Percentiles rank a stretch among this genome's conserved stretches.
These are phyloP conservation scores for Fusarium heterosporum DNA, from an alignment of 2,329 filamentous ascomycete genomes.

Conservation along the genomic window DNA sequence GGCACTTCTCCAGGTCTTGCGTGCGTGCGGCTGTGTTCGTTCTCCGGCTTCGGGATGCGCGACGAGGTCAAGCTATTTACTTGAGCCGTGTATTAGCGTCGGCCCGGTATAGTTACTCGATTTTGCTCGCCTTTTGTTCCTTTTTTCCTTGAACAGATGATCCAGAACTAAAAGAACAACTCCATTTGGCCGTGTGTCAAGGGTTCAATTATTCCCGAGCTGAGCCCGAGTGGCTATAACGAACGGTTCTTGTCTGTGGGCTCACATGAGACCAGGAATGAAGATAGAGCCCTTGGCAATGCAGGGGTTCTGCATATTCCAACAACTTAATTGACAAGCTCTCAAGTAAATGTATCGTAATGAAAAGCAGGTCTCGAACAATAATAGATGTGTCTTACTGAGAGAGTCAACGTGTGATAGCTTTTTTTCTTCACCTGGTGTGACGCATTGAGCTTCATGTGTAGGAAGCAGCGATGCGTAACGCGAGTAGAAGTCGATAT, in stretches of 20 bases:
- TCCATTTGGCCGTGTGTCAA: constrained; percentile 34
- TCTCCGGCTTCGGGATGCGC: constrained; percentile 35
- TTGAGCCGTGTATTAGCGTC: constrained; percentile 16
- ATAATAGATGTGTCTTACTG: background rate
- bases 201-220: constrained; percentile 40
- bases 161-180: constrained; percentile 14
- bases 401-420: background rate
- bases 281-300: constrained; percentile 21
- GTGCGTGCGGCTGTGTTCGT: constrained; percentile 1
- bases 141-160: constrained; percentile 21
- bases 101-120: constrained; percentile 21
- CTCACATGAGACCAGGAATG: constrained; percentile 29
- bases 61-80: constrained; percentile 5
- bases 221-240: constrained; percentile 24
- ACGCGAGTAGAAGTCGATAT: background rate
- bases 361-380: constrained; percentile 25
- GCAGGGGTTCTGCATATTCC: constrained; percentile 32
- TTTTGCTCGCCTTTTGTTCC: constrained; percentile 12
- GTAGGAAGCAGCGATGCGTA: background rate
- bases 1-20: constrained; percentile 24
- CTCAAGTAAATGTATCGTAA: constrained; percentile 35
- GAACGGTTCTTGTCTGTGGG: constrained; percentile 35
- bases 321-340: constrained; percentile 27
- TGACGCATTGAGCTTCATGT: background rate
- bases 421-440: background rate